Conservation (phyloP, 2,329 filamentous ascomycete species). For the Fusarium dlaminii region DNA sequence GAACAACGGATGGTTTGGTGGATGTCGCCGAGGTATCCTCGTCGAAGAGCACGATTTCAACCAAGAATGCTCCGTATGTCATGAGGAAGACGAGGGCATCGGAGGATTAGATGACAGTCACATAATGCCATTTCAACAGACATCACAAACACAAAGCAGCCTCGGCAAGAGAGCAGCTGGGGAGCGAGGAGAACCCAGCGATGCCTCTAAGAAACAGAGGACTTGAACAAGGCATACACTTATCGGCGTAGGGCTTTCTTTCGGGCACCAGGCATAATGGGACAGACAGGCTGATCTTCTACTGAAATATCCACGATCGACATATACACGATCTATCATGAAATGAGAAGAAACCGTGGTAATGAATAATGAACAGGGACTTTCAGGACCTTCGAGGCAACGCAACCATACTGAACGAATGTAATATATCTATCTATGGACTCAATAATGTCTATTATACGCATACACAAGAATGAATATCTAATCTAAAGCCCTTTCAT, state of each 20-base stretch:
- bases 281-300: no score
- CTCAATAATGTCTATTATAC: neutral
- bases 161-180: conserved; percentile 33
- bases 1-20: conserved; percentile 57
- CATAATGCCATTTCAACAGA: neutral
- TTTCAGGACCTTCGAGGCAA: neutral
- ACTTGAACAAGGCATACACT: conserved; percentile 30
- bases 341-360: neutral
- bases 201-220: conserved; percentile 45
- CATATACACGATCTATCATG: neutral
- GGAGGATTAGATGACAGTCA: conserved; percentile 51
- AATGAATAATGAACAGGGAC: neutral
- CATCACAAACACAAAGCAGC: conserved; percentile 1
- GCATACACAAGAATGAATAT: neutral
- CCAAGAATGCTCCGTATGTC: conserved; percentile 58
- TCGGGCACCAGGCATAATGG: neutral
- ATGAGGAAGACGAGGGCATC: conserved; percentile 54
- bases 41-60: conserved; percentile 57
- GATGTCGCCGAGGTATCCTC: conserved; percentile 53
- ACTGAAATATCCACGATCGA: neutral
- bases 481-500: conserved; percentile 16
- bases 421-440: neutral
- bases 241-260: neutral
- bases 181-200: conserved; percentile 28
- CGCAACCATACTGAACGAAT: conserved; percentile 1